These are phyloP conservation scores for Penicillium palitans DNA, from an alignment of 2,329 filamentous ascomycete genomes.

Conservation along the genomic window DNA sequence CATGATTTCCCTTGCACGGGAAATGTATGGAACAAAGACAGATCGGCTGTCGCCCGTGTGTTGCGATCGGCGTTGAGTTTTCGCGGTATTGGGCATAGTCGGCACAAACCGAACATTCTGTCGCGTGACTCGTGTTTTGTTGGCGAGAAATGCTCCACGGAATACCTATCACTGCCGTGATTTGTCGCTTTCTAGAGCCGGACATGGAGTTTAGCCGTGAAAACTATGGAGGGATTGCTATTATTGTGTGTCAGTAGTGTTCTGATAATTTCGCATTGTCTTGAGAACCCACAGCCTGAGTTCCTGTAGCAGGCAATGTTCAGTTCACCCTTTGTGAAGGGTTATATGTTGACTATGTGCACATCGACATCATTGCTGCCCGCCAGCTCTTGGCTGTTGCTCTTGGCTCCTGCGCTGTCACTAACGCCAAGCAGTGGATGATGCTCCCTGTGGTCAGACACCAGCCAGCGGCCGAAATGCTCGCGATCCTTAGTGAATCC, in stretches of 20 bases:
- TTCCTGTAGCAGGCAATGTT: background rate
- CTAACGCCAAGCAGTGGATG: slow-evolving; percentile 16
- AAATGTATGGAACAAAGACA: background rate
- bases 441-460: slow-evolving; percentile 9
- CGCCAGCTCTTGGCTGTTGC: background rate
- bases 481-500: slow-evolving; percentile 1
- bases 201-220: background rate
- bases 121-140: slow-evolving; percentile 2
- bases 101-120: slow-evolving; percentile 9
- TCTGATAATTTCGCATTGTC: background rate
- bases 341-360: background rate
- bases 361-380: slow-evolving; percentile 1
- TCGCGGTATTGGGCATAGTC: background rate
- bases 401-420: slow-evolving; percentile 14
- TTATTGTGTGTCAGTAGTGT: background rate
- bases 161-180: background rate
- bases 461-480: background rate
- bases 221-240: background rate
- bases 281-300: background rate
- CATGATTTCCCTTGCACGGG: background rate
- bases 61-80: slow-evolving; percentile 12
- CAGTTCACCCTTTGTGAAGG: background rate
- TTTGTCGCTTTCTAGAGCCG: slow-evolving; percentile 1
- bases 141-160: slow-evolving; percentile 1
- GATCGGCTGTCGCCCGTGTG: background rate